Conservation (phyloP, 2,329 filamentous ascomycete genomes). For the Colletotrichum tropicicola region DNA sequence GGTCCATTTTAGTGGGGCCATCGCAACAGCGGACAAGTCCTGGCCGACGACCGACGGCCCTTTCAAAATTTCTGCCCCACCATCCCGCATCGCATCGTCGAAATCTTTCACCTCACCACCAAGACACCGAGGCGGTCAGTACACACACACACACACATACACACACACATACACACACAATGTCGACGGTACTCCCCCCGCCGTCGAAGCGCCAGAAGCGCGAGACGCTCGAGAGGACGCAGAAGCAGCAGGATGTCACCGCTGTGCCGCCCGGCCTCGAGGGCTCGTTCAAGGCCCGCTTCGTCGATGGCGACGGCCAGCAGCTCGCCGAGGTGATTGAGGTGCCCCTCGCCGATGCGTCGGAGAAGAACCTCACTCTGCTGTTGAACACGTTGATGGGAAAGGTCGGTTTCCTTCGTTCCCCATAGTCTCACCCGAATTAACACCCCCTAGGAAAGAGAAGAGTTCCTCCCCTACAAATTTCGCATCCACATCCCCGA, state of each 20-base stretch:
- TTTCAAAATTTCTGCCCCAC: constrained; percentile 30
- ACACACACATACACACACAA: constrained; percentile 43
- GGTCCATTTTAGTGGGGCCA: background rate
- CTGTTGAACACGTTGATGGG: constrained; percentile 86
- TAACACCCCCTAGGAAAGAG: constrained; percentile 51
- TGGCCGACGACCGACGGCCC: constrained; percentile 10
- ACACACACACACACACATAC: background rate
- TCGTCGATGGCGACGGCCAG: constrained; percentile 82
- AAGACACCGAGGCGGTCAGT: background rate
- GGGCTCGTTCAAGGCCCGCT: constrained; percentile 86
- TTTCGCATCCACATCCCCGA: constrained; percentile 68
- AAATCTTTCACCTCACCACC: constrained; percentile 29
- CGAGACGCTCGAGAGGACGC: constrained; percentile 75
- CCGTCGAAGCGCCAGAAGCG: constrained; percentile 88
- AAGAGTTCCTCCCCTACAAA: constrained; percentile 69
- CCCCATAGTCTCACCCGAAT: background rate
- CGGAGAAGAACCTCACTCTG: constrained; percentile 87
- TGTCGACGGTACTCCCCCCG: constrained; percentile 86
- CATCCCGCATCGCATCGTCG: constrained; percentile 28
- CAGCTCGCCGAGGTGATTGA: constrained; percentile 75
- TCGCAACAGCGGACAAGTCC: constrained; percentile 17
- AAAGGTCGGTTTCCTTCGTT: constrained; percentile 62
- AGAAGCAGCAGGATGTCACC: constrained; percentile 78
- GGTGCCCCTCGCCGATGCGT: constrained; percentile 85
- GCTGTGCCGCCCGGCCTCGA: constrained; percentile 73